Evolutionary conservation across 495 filamentous ascomycete genomes (phyloP).

Genomic region (Penicillium taxi): DNA sequence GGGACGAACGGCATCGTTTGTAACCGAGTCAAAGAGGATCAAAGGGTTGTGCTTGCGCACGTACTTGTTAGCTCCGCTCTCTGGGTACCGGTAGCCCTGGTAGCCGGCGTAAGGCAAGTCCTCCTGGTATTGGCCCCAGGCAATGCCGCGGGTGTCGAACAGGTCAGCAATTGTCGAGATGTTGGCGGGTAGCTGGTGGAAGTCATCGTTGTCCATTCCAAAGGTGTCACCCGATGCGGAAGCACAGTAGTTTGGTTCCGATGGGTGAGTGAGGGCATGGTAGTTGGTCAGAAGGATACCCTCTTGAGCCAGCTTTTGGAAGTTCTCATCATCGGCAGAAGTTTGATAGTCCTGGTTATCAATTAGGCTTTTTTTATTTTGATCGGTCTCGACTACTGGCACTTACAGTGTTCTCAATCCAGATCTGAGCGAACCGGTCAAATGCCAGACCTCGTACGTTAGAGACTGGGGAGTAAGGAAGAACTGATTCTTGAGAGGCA

Average conservation of each 20-base stretch:
- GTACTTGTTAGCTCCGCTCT: conserved; percentile 52
- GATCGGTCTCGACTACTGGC: not conserved
- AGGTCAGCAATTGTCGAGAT: conserved; percentile 62
- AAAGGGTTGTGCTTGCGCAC: conserved; percentile 74
- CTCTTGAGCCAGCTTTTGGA: conserved; percentile 49
- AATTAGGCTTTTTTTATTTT: too few relatives aligned
- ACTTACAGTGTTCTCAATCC: conserved; percentile 65
- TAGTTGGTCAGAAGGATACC: conserved; percentile 61
- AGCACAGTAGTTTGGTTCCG: conserved; percentile 65
- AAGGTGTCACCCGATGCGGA: conserved; percentile 56
- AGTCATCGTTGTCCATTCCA: conserved; percentile 61
- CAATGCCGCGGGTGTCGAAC: conserved; percentile 57
- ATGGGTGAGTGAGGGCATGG: conserved; percentile 56
- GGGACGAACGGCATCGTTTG: conserved; percentile 44
- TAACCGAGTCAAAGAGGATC: conserved; percentile 51
- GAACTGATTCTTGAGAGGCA: conserved; percentile 22
- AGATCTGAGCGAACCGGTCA: conserved; percentile 58
- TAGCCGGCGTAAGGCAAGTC: conserved; percentile 62
- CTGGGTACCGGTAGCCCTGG: conserved; percentile 45
- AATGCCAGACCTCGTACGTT: conserved; percentile 58
- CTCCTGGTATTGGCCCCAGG: conserved; percentile 66
- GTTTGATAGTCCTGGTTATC: conserved; percentile 46
- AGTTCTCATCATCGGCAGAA: conserved; percentile 42
- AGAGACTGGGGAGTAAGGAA: conserved; percentile 46
- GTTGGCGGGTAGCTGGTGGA: conserved; percentile 48